phyloP scores from a whole-genome alignment of 805 yeast species.

The Candida awuae region DNA sequence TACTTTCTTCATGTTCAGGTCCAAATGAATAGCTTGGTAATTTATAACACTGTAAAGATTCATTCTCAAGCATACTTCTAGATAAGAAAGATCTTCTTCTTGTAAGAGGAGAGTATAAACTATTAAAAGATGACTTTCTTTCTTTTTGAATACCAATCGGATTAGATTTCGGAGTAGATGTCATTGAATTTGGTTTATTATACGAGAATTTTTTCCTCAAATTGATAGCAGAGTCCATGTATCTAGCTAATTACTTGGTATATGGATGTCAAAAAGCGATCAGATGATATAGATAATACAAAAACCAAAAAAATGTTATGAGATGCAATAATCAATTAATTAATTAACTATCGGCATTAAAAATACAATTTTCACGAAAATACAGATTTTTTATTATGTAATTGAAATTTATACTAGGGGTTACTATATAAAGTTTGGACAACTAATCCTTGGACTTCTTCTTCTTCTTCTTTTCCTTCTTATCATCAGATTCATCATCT shows the following conservation, averaged over 20 bases:
- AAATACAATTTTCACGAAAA: too few relatives aligned
- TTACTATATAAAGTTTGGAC: background rate
- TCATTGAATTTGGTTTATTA: background rate
- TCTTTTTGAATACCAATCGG: slow-evolving; percentile 11
- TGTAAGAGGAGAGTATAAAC: slow-evolving; percentile 44
- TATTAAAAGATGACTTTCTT: slow-evolving; percentile 27
- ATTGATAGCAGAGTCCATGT: background rate
- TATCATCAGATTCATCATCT: too few relatives aligned
- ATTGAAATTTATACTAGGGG: slow-evolving; percentile 17
- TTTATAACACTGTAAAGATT: slow-evolving; percentile 48
- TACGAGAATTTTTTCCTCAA: background rate
- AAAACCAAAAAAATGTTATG: too few relatives aligned
- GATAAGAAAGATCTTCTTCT: slow-evolving; percentile 52
- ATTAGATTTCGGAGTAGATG: background rate
- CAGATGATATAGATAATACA: too few relatives aligned
- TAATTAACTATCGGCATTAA: too few relatives aligned
- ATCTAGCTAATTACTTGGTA: too few relatives aligned
- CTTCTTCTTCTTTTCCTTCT: slow-evolving; percentile 24
- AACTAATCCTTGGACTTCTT: slow-evolving; percentile 14
- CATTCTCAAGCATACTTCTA: slow-evolving; percentile 48
- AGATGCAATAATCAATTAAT: too few relatives aligned
- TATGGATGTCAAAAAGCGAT: too few relatives aligned
- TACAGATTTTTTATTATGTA: background rate
- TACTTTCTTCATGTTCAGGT: slow-evolving; percentile 12
- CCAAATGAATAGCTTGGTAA: slow-evolving; percentile 20